Evolutionary conservation across 2,329 filamentous ascomycete species (phyloP).

Genomic region (Epichloe brachyelytri): DNA sequence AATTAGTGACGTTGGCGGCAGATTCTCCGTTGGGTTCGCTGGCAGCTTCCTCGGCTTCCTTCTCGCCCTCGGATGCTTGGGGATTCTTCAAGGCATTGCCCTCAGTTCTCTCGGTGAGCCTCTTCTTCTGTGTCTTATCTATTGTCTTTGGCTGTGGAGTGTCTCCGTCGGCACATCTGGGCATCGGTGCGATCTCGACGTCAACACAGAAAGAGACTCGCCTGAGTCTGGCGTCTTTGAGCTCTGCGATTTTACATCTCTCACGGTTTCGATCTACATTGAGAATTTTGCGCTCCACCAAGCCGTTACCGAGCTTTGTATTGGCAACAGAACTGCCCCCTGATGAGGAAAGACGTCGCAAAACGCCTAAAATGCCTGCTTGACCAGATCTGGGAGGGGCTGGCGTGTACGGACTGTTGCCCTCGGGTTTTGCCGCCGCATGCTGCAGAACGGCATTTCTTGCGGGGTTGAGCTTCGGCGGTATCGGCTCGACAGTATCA

Average conservation of each 20-base stretch:
- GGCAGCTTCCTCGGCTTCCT: slow-evolving; percentile 21
- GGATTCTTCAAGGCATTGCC: slow-evolving; percentile 61
- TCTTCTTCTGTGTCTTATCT: slow-evolving; percentile 45
- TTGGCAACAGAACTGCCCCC: slow-evolving; percentile 22
- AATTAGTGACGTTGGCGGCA: background rate
- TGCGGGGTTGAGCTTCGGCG: slow-evolving; percentile 35
- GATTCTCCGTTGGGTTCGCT: background rate
- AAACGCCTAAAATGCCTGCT: slow-evolving; percentile 66
- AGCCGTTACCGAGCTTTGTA: slow-evolving; percentile 37
- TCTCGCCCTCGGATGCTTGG: slow-evolving; percentile 39
- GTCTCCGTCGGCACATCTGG: slow-evolving; percentile 57
- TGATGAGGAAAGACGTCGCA: slow-evolving; percentile 69
- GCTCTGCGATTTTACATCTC: slow-evolving; percentile 64
- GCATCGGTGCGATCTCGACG: slow-evolving; percentile 86
- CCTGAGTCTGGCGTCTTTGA: slow-evolving; percentile 69
- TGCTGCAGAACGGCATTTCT: slow-evolving; percentile 49
- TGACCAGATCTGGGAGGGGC: slow-evolving; percentile 57
- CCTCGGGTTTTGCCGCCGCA: slow-evolving; percentile 38
- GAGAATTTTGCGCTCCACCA: slow-evolving; percentile 69
- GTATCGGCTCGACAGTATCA: slow-evolving; percentile 25
- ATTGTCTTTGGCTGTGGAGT: slow-evolving; percentile 25
- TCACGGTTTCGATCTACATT: slow-evolving; percentile 75
- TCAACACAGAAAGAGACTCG: slow-evolving; percentile 94
- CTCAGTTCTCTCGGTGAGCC: slow-evolving; percentile 56
- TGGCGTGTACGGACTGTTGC: slow-evolving; percentile 56